A percentile compares a stretch with the other conserved stretches of the same genome.
These are phyloP conservation scores for Musa beccarii DNA, from an alignment of 176 grass and related monocot genomes.

Conservation along the genomic window DNA sequence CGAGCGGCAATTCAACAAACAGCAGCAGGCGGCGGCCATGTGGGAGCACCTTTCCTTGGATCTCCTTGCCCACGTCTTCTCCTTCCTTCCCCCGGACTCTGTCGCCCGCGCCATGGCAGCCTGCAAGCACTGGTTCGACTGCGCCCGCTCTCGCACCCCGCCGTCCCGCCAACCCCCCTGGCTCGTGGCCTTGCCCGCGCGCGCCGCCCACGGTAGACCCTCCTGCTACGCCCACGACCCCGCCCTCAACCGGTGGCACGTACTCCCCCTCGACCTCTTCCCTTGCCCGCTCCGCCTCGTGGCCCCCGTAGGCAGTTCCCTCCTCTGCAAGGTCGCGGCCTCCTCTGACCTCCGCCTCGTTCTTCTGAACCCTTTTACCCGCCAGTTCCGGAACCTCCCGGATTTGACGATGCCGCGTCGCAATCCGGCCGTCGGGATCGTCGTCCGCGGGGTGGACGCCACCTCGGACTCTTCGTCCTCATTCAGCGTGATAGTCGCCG, in stretches of 20 bases:
- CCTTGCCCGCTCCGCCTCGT: slow-evolving; percentile 27
- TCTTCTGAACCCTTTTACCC: slow-evolving; percentile 34
- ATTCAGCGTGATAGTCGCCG: slow-evolving; percentile 29
- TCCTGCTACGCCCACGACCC: slow-evolving; percentile 21
- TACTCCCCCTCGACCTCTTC: slow-evolving; percentile 26
- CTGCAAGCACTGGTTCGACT: slow-evolving; percentile 29
- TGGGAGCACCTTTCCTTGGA: slow-evolving; percentile 29
- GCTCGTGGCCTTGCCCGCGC: slow-evolving; percentile 28
- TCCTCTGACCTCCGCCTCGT: slow-evolving; percentile 23
- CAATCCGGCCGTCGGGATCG: slow-evolving; percentile 33
- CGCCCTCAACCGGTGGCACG: slow-evolving; percentile 16
- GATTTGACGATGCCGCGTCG: slow-evolving; percentile 19
- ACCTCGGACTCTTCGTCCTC: not conserved
- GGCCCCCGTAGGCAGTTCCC: slow-evolving; percentile 10
- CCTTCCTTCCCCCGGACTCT: slow-evolving; percentile 35
- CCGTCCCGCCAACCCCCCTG: slow-evolving; percentile 17
- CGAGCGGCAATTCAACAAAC: not conserved
- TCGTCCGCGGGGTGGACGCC: not conserved
- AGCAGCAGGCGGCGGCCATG: not conserved
- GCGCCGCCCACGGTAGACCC: not conserved
- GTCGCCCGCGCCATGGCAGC: slow-evolving; percentile 21
- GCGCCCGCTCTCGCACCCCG: not conserved
- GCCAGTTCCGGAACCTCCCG: slow-evolving; percentile 22
- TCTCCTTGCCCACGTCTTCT: slow-evolving; percentile 29
- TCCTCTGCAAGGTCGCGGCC: slow-evolving; percentile 24